These are phyloP conservation scores for Chenopodium quinoa DNA, from an alignment of 148 eudicot species.

Conservation along the genomic window DNA sequence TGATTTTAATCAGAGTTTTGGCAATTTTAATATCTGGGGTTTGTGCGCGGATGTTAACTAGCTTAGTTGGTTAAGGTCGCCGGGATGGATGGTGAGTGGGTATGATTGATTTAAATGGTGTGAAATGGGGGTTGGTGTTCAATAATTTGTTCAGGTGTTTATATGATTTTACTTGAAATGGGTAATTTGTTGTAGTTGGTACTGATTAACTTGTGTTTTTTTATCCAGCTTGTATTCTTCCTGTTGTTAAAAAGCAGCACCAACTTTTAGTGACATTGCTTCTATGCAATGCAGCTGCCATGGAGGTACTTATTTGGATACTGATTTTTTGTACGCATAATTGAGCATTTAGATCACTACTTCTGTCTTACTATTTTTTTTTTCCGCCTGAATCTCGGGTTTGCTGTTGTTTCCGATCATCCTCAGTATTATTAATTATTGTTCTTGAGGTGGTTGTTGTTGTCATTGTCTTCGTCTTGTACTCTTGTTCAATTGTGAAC, in stretches of 20 bases:
- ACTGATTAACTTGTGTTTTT: neutral
- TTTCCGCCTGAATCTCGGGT: neutral
- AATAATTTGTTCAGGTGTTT: neutral
- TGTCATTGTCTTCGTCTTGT: no score
- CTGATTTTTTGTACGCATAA: neutral
- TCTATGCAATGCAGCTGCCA: slow-evolving; percentile 77
- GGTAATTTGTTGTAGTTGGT: neutral
- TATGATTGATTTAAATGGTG: neutral
- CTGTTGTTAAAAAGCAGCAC: slow-evolving; percentile 88
- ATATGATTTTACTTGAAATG: neutral
- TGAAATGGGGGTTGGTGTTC: neutral
- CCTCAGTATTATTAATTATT: no score
- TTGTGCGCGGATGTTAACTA: neutral
- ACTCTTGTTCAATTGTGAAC: no score
- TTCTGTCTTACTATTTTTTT: no score
- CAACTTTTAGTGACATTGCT: slow-evolving; percentile 84
- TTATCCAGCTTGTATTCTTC: slow-evolving; percentile 62
- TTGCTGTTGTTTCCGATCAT: neutral
- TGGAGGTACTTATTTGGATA: slow-evolving; percentile 53
- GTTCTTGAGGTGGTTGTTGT: no score
- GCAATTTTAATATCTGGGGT: no score
- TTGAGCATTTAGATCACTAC: no score
- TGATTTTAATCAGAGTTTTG: no score
- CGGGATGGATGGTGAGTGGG: neutral
- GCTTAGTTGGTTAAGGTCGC: neutral